Evolutionary conservation across 1,284 basidiomycete genomes (phyloP).

Genomic region (Ustilago shanxiensis): DNA sequence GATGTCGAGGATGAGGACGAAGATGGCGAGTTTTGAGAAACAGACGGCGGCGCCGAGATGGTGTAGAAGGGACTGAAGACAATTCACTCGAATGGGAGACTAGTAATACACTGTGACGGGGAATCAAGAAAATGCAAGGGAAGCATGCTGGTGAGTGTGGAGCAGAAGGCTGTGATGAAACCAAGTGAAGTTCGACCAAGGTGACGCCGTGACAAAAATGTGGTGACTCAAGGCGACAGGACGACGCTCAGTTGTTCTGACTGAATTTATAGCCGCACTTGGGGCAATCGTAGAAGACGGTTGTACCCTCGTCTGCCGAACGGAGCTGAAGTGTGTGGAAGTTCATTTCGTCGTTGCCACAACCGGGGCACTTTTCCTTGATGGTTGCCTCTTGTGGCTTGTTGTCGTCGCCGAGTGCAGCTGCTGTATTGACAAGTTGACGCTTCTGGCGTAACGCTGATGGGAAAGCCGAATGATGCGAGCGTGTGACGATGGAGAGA

Average conservation of each 20-base stretch:
- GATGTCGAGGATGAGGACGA: slow-evolving; percentile 55
- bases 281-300: slow-evolving; percentile 70
- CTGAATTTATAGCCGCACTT: slow-evolving; percentile 70
- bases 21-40: slow-evolving; percentile 26
- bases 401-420: slow-evolving; percentile 35
- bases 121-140: slow-evolving; percentile 19
- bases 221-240: neutral
- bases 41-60: neutral
- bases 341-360: slow-evolving; percentile 75
- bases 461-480: slow-evolving; percentile 93
- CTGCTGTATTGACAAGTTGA: slow-evolving; percentile 78
- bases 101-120: slow-evolving; percentile 37
- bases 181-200: neutral
- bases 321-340: slow-evolving; percentile 72
- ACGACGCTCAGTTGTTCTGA: slow-evolving; percentile 54
- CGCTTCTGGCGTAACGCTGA: slow-evolving; percentile 87
- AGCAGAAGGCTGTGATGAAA: neutral
- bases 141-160: neutral
- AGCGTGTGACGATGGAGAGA: slow-evolving; percentile 87
- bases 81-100: neutral
- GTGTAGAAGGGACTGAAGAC: slow-evolving; percentile 12
- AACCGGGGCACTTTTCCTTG: slow-evolving; percentile 90
- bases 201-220: neutral
- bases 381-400: slow-evolving; percentile 75
- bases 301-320: slow-evolving; percentile 71